Evolutionary conservation across 2,329 filamentous ascomycete genomes (phyloP), one percentile per base, ranked within the genome.

Genomic region (Cladobotryum protrusum): DNA sequence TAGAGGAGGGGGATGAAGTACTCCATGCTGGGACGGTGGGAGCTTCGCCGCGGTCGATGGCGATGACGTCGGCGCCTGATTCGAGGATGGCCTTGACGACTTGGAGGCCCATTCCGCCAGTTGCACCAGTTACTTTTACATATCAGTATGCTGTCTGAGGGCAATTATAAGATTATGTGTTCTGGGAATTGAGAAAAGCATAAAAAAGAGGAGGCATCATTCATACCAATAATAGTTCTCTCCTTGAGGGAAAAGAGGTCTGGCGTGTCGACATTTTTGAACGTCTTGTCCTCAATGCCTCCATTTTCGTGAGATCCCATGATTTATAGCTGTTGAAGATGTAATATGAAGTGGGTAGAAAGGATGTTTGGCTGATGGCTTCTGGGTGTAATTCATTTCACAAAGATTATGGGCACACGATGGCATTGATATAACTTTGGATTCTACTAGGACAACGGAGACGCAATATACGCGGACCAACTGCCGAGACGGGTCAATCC

Each of bases 81-180:
- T 58, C 50, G 17, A 52, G 50, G 24, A 52, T 52, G 20, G 50
- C 50, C 48, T 47, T 45, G 20, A 42, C 47, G 20, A 52, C 29
- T 12, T 49, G 42, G 0, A 42, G 45, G 14, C 50, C 50, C 6
- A 52, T 41, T 8, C 49, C 49, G 14, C 49, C 49, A 5, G 44
- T 47, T 5, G 49, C 49, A 9, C 49, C 49, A 13, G 49, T 50
- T 4, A 50, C 48, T 50, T 5, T 8, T 8, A 29, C 6, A 8
- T 29, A 29, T 29, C 6, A 29, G 24, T 9, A 29, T 5, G n/a
- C n/a, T n/a, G n/a, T n/a, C n/a, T 29, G 24, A 7, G 5, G 14
- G 12, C 14, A 37, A 13, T 37, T 9, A 37, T 7, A 2, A 37
- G 35, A 6, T 37, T 37, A 2, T n/a, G 12, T 4, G 6, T 37